phyloP scores from a whole-genome alignment of 1,284 basidiomycete species.

The Irpex sp. region DNA sequence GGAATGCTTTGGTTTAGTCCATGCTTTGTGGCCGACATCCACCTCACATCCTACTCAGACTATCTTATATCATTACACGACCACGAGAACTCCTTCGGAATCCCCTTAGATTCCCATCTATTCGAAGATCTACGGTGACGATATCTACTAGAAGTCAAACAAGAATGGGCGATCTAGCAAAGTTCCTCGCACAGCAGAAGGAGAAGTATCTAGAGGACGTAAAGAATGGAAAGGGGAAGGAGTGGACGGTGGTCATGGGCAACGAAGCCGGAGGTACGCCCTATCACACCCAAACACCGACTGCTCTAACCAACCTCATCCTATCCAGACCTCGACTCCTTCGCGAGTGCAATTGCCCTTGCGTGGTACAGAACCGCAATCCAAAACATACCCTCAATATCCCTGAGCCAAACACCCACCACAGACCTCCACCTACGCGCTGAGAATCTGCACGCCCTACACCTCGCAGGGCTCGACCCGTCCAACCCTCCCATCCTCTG shows the following conservation, averaged over 20 bases:
- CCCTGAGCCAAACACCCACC: slow-evolving; percentile 70
- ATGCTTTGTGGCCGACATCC: not conserved
- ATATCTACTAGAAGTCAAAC: not conserved
- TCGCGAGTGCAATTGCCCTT: slow-evolving; percentile 80
- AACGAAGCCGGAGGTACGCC: slow-evolving; percentile 86
- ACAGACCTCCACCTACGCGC: slow-evolving; percentile 74
- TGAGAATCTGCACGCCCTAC: slow-evolving; percentile 80
- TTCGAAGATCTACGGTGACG: not conserved
- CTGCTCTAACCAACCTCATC: slow-evolving; percentile 1
- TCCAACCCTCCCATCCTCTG: slow-evolving; percentile 50
- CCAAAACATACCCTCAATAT: slow-evolving; percentile 49
- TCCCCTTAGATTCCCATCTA: not conserved
- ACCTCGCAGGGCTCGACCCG: slow-evolving; percentile 46
- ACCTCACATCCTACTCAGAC: not conserved
- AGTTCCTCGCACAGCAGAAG: slow-evolving; percentile 36
- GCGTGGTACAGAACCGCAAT: slow-evolving; percentile 63
- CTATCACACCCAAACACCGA: too few relatives aligned
- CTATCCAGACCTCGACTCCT: slow-evolving; percentile 75
- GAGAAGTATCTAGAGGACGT: slow-evolving; percentile 42
- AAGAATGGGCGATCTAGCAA: not conserved
- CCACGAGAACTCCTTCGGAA: not conserved
- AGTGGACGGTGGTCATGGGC: slow-evolving; percentile 85
- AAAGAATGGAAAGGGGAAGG: slow-evolving; percentile 33
- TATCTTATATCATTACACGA: not conserved
- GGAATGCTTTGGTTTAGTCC: not conserved